A percentile compares a stretch with the other conserved stretches of the same genome.
Conservation (phyloP, 192 early-diverging fungal genomes). For the Podila epicladia region DNA sequence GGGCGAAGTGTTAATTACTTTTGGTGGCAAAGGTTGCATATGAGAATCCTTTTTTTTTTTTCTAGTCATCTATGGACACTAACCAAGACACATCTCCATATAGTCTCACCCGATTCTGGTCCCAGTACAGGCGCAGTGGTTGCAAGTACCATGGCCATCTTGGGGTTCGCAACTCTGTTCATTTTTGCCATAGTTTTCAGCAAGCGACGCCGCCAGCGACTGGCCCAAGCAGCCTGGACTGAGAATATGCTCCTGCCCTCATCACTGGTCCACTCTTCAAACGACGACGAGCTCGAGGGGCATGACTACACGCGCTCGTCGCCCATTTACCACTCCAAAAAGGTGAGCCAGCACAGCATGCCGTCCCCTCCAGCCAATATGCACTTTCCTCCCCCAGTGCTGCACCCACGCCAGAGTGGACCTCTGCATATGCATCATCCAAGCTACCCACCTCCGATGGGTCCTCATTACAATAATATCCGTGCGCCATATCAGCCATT, state of each 20-base stretch:
- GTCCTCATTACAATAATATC: conserved; percentile 12
- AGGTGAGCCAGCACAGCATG: conserved; percentile 8
- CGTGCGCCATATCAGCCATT: conserved; percentile 20
- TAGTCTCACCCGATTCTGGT: not conserved
- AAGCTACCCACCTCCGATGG: conserved; percentile 28
- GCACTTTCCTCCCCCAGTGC: conserved; percentile 29
- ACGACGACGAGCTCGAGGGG: conserved; percentile 33
- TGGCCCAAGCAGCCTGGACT: conserved; percentile 32
- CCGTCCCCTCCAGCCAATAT: conserved; percentile 10
- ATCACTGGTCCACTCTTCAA: conserved; percentile 24
- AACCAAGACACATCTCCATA: not conserved
- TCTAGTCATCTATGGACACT: not conserved
- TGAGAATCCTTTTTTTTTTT: not conserved
- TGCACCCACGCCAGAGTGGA: conserved; percentile 38
- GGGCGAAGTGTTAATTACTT: too few species aligned
- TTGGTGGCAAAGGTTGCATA: too few species aligned
- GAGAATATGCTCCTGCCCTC: conserved; percentile 41
- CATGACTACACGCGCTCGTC: conserved; percentile 39
- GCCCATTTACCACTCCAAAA: conserved; percentile 15
- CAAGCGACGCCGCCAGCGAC: conserved; percentile 27
- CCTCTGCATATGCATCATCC: conserved; percentile 27
- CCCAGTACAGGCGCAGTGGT: conserved; percentile 11
- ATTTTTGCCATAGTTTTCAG: conserved; percentile 20
- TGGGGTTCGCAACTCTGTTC: conserved; percentile 18
- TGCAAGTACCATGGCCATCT: conserved; percentile 23